A percentile compares a stretch with the other conserved stretches of the same genome.
These are phyloP conservation scores for Byssochlamys sp. DNA, from an alignment of 2,329 filamentous ascomycete genomes.

Conservation along the genomic window DNA sequence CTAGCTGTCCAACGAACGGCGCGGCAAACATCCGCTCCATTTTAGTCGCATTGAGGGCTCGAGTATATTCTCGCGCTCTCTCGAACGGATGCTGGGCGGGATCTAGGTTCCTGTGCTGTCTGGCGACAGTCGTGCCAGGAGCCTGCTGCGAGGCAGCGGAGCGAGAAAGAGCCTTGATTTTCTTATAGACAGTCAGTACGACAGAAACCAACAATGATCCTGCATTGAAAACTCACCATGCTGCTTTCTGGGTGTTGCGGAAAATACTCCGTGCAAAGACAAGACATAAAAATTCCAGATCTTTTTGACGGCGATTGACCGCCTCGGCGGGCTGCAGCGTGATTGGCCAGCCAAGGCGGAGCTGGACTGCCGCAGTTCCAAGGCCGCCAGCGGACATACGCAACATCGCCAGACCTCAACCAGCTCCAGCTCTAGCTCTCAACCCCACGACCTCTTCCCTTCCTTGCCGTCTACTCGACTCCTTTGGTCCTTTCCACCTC, in stretches of 20 bases:
- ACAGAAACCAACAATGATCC: background rate
- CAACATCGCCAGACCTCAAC: background rate
- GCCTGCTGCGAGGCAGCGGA: conserved; percentile 38
- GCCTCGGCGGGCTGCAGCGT: background rate
- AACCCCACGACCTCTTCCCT: conserved; percentile 1
- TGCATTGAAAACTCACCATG: conserved; percentile 8
- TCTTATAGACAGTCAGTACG: conserved; percentile 26
- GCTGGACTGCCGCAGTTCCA: background rate
- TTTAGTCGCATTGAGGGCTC: conserved; percentile 75
- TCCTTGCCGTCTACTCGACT: background rate
- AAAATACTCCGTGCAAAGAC: background rate
- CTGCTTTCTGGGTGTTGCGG: conserved; percentile 3
- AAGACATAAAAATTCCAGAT: background rate
- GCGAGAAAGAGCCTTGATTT: conserved; percentile 48
- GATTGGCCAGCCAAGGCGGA: background rate
- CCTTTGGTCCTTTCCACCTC: conserved; percentile 4
- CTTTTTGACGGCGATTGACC: background rate
- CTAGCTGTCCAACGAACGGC: conserved; percentile 77
- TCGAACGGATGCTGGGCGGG: conserved; percentile 84
- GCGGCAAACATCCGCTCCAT: conserved; percentile 84
- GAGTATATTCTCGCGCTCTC: conserved; percentile 73
- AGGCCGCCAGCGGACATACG: background rate
- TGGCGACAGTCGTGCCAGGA: conserved; percentile 36
- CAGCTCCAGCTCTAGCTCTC: background rate
- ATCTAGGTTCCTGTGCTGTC: conserved; percentile 53